Evolutionary conservation across 179 eudicot genomes (phyloP), one percentile per base, ranked within the genome.

Genomic region (Vitellaria paradoxa): DNA sequence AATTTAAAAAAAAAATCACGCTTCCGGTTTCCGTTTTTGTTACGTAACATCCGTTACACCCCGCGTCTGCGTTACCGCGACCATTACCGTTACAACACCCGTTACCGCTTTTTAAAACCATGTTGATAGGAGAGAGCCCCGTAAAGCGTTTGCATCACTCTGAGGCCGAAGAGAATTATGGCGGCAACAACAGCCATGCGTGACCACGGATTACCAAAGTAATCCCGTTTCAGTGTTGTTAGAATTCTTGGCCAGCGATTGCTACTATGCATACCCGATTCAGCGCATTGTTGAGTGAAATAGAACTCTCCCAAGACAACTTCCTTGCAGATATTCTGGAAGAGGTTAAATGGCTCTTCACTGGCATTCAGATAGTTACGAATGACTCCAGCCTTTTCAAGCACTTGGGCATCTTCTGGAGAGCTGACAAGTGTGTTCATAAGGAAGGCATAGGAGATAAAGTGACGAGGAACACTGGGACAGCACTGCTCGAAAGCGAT

Each of bases 401-500:
- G 73, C 57, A 69, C 6, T 46, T 18, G 6, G 12, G 49, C 73
- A 14, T 69, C 73, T 8, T 49, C n/a, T 3, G 56, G 3, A 2
- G 56, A 3, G 56, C 49, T 7, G 23, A 69, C 8, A 30, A 69
- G 73, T 4, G 8, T 23, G 37, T 69, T 12, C 73, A 69, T 46
- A 17, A 69, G 37, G 26, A 50, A 46, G 3, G 73, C 73, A 69
- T 69, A 46, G 0, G 56, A 46, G 0, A 57, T 69, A 4, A 69
- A 6, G 15, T 18, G n/a, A 9, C 30, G 13, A 1, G 1, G 1
- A 21, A 50, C 47, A 9, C 18, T 30, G 8, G 24, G 30, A 37
- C 30, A 46, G 18, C 57, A 42, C 24, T 69, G 73, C 73, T 69
- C 57, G 50, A 46, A 69, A 9, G 73, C 73, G 9, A 69, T 69